A percentile compares a stretch with the other conserved stretches of the same genome.
Evolutionary conservation across 2,329 filamentous ascomycete species (phyloP).

Genomic region (Aspergillus sp.): DNA sequence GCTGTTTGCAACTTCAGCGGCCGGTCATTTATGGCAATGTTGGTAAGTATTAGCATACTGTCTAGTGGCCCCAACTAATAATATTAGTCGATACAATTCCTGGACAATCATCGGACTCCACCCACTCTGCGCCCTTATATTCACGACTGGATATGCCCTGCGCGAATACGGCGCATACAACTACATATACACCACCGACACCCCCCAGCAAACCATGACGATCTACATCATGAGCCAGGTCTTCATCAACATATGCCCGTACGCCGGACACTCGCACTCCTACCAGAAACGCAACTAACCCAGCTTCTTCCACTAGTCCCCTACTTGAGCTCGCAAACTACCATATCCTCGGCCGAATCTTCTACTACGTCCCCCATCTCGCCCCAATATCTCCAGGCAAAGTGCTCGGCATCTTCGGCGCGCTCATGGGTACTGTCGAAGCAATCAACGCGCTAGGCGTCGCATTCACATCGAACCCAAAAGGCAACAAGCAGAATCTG

Average conservation of each 20-base stretch:
- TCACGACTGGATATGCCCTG: slow-evolving; percentile 57
- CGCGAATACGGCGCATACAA: slow-evolving; percentile 56
- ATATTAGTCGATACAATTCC: slow-evolving; percentile 53
- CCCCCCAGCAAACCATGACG: slow-evolving; percentile 31
- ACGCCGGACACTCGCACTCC: slow-evolving; percentile 31
- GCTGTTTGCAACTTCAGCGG: slow-evolving; percentile 40
- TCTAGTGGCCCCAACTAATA: background rate
- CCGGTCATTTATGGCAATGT: slow-evolving; percentile 55
- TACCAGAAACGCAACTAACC: slow-evolving; percentile 10
- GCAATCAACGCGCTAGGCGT: slow-evolving; percentile 18
- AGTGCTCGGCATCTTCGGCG: slow-evolving; percentile 50
- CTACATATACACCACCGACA: slow-evolving; percentile 36
- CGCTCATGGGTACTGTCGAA: slow-evolving; percentile 51
- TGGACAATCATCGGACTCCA: slow-evolving; percentile 58
- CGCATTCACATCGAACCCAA: slow-evolving; percentile 51
- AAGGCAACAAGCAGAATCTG: slow-evolving; percentile 39
- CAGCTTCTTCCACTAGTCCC: slow-evolving; percentile 42
- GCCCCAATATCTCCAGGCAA: slow-evolving; percentile 52
- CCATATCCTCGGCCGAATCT: slow-evolving; percentile 58
- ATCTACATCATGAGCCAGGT: background rate
- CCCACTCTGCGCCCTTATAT: slow-evolving; percentile 55
- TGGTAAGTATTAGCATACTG: slow-evolving; percentile 44
- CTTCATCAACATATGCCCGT: slow-evolving; percentile 46
- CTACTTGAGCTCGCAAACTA: slow-evolving; percentile 64
- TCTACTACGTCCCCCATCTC: slow-evolving; percentile 62